Evolutionary conservation across 2,329 filamentous ascomycete genomes (phyloP), one percentile per base, ranked within the genome.

Genomic region (Rhinocladiella similis): DNA sequence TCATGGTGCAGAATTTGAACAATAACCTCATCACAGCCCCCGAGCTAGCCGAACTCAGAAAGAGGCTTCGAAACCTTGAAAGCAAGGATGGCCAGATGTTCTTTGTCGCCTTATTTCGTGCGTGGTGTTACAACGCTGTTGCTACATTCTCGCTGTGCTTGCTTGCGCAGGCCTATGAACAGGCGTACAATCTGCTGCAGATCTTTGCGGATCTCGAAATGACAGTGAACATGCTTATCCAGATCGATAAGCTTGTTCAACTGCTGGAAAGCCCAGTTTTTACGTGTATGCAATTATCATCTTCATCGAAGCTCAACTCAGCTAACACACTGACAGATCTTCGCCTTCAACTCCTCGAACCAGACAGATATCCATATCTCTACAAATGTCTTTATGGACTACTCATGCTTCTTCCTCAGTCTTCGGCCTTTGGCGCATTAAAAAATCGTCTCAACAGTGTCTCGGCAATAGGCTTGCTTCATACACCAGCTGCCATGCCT

Each of bases 1-100:
- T 99, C 66, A 99, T 99, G 94, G 91, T 99, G 27, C 94, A 99
- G 72, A 97, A 97, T 67, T 80, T 99, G 50, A 99, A 99, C 76
- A 99, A 99, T 73, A 99, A 99, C 67, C 85, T 99, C 53, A 97
- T 99, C 63, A 99, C 95, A 1, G 94, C 95, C 0, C 94, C 95
- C 1, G 92, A 99, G 72, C 79, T 99, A 27, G 86, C 90, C 1
- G 95, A 97, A 65, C 80, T 99, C 61, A 85, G 94, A 45, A 97
- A 96, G 72, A 81, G 94, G 42, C 77, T 99, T 49, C 83, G 94
- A 33, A 99, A 96, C 66, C 78, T 97, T 1, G 94, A 99, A 71
- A 91, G 88, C 9, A 92, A 86, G 87, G 95, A 99, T 63, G 94
- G 93, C 0, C 94, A 99, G 77, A 89, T 88, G 2, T 91, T 99